These are phyloP conservation scores for Plasmodium ovale DNA, from an alignment of 169 alveolate genomes.

Conservation along the genomic window DNA sequence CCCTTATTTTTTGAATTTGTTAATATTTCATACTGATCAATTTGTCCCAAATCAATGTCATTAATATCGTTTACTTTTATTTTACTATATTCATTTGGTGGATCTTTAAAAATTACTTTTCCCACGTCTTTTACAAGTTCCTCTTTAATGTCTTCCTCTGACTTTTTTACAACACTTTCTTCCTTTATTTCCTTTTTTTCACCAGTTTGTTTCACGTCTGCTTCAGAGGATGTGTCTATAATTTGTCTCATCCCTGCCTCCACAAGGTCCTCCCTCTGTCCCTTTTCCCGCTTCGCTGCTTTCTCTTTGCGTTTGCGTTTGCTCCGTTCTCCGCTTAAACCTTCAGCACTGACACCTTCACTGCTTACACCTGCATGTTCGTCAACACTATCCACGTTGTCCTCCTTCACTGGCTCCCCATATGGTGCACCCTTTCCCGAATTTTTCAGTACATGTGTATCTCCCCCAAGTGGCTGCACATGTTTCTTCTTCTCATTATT, in stretches of 20 bases:
- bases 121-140: constrained; percentile 23
- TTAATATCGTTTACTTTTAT: constrained; percentile 68
- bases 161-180: background rate
- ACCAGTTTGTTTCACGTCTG: background rate
- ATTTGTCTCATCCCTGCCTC: background rate
- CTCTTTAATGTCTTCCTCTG: constrained; percentile 1
- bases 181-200: background rate
- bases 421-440: background rate
- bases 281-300: constrained; percentile 1
- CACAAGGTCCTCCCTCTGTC: background rate
- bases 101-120: constrained; percentile 45
- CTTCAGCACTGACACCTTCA: no score
- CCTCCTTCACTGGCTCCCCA: background rate
- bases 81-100: constrained; percentile 50
- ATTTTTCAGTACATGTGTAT: background rate
- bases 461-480: background rate
- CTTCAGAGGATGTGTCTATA: background rate
- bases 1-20: constrained; percentile 25
- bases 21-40: constrained; percentile 43
- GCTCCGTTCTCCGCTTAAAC: no score
- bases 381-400: background rate
- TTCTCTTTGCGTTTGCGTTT: no score
- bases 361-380: no score
- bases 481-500: background rate
- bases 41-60: constrained; percentile 22